Evolutionary conservation across 2,329 filamentous ascomycete genomes (phyloP).

Genomic region (Macrophomina tecta): DNA sequence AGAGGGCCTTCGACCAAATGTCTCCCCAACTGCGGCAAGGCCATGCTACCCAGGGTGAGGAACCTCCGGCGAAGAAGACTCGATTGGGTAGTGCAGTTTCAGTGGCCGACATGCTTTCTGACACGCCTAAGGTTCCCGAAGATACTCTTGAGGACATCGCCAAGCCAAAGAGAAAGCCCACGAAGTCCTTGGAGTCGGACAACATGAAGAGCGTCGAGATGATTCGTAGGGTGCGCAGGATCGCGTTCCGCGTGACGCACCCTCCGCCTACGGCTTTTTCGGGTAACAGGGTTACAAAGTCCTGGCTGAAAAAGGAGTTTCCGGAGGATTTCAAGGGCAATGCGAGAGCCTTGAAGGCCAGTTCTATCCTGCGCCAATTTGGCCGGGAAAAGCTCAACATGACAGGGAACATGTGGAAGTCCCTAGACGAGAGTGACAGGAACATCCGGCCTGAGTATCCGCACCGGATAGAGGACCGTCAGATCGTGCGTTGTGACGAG

Average conservation of each 20-base stretch:
- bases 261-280: not conserved
- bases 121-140: no score
- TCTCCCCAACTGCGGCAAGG: no score
- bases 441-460: not conserved
- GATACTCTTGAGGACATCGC: no score
- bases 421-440: not conserved
- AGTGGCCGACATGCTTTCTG: no score
- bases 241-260: not conserved
- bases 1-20: no score
- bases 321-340: not conserved
- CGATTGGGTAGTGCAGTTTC: no score
- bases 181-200: no score
- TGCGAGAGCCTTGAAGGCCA: not conserved
- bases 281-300: not conserved
- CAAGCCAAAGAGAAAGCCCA: no score
- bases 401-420: not conserved
- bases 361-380: not conserved
- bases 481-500: slow-evolving; percentile 15
- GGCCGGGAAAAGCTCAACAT: slow-evolving; percentile 3
- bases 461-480: not conserved
- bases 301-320: not conserved
- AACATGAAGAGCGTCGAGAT: no score
- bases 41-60: no score
- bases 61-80: no score
- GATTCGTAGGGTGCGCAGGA: not conserved